Evolutionary conservation across 164 flowering plant genomes (phyloP), one percentile per base, ranked within the genome.

Genomic region (Piper betle): DNA sequence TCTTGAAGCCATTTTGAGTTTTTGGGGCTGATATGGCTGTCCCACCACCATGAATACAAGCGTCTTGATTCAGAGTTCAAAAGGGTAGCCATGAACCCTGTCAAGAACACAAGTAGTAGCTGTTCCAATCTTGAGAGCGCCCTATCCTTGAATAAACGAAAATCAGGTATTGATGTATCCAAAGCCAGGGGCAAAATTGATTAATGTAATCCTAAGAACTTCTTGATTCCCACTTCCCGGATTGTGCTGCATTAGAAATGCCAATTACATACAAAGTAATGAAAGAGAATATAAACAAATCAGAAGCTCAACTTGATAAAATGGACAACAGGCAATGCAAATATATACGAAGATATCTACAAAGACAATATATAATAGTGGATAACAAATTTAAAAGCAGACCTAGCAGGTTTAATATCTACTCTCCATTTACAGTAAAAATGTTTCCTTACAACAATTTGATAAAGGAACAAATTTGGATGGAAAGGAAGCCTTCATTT

Each of bases 41-140:
- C 86, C 97, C 97, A 91, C 97, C 97, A 91, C 97, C 97, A 91
- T 1, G 97, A 91, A 68, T 91, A 86, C 76, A 70, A 69, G 41
- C 85, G 77, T 60, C 73, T 78, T 16, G 84, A 76, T 46, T 82
- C 77, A 9, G 78, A 46, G 4, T 78, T 74, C 52, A 68, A 60
- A 39, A 71, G 65, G 38, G 77, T 59, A 6, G 83, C 84, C 96
- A 91, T 86, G 57, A 65, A 71, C 75, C 73, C 78, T 57, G 73
- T 70, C 16, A 76, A 20, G 17, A 46, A 8, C 50, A 46, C 15
- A 10, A 46, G 15, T 46, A 46, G 15, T 46, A 10, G 10, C 50
- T 46, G 50, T 10, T 46, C 50, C 15, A 46, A 9, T 46, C 3
- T 46, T 46, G 50, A 46, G 15, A 46, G 15, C 15, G 50, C 2